These are phyloP conservation scores for Boletellus ananiceps DNA, from an alignment of 768 basidiomycete species.

Conservation along the genomic window DNA sequence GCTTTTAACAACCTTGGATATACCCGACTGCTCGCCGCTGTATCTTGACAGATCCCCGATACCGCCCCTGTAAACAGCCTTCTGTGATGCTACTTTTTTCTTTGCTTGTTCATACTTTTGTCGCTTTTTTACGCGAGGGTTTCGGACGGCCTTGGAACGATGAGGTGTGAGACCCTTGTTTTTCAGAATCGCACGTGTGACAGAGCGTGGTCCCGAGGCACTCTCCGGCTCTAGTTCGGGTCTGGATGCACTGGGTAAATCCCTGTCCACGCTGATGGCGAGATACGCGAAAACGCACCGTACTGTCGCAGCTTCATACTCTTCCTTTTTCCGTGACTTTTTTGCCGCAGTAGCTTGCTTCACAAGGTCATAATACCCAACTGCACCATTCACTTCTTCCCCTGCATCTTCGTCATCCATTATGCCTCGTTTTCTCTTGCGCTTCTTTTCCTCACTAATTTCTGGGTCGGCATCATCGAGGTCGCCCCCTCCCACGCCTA, in stretches of 20 bases:
- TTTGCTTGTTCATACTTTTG: constrained; percentile 92
- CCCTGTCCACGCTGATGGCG: constrained; percentile 6
- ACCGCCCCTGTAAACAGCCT: constrained; percentile 91
- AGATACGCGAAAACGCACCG: constrained; percentile 41
- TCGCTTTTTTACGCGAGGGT: constrained; percentile 97
- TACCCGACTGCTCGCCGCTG: constrained; percentile 90
- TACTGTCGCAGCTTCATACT: constrained; percentile 64
- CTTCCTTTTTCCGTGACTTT: constrained; percentile 76
- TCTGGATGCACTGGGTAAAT: constrained; percentile 19
- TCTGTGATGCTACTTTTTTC: constrained; percentile 85
- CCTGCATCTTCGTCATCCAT: constrained; percentile 37
- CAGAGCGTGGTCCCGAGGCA: constrained; percentile 72
- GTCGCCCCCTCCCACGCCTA: constrained; percentile 59
- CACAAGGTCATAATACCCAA: constrained; percentile 91
- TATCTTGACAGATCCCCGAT: constrained; percentile 69
- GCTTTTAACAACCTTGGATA: constrained; percentile 86
- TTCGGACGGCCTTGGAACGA: constrained; percentile 85
- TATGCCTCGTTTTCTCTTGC: constrained; percentile 34
- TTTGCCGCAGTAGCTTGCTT: constrained; percentile 65
- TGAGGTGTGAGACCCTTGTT: constrained; percentile 94
- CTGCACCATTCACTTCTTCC: constrained; percentile 45
- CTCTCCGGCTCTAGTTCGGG: constrained; percentile 36
- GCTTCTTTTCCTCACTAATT: constrained; percentile 32
- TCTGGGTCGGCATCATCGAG: constrained; percentile 56
- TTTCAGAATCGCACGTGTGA: constrained; percentile 86